phyloP scores from a whole-genome alignment of 1,139 yeast species.

The Yamadazyma conglobata region DNA sequence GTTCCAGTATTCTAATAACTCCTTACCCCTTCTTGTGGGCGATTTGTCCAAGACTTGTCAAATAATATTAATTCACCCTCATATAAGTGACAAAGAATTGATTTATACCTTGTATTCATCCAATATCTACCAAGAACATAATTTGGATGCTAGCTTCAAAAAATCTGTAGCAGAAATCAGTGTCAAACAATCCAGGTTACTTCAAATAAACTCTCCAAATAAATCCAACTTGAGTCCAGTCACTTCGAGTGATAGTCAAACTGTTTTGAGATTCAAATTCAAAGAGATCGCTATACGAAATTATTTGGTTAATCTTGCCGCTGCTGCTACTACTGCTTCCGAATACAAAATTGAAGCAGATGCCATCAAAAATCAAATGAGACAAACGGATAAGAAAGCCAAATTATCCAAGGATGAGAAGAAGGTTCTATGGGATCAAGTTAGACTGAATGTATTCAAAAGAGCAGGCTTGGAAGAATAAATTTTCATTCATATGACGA shows the following conservation, averaged over 20 bases:
- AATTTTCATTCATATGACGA: too few species aligned
- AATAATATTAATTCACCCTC: slow-evolving; percentile 39
- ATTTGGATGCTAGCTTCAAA: slow-evolving; percentile 42
- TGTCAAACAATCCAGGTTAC: slow-evolving; percentile 45
- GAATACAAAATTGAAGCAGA: slow-evolving; percentile 44
- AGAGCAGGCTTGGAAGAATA: slow-evolving; percentile 44
- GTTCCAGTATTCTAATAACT: slow-evolving; percentile 29
- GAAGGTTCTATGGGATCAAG: slow-evolving; percentile 47
- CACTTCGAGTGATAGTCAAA: slow-evolving; percentile 25
- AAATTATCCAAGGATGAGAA: slow-evolving; percentile 42
- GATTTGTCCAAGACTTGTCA: slow-evolving; percentile 43
- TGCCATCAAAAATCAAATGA: slow-evolving; percentile 27
- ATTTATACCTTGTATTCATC: slow-evolving; percentile 40
- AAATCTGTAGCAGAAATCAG: slow-evolving; percentile 51
- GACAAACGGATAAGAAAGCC: slow-evolving; percentile 25
- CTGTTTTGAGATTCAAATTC: slow-evolving; percentile 33
- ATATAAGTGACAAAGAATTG: slow-evolving; percentile 43
- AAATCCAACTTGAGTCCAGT: slow-evolving; percentile 23
- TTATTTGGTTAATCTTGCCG: slow-evolving; percentile 49
- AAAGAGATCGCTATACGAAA: slow-evolving; percentile 49
- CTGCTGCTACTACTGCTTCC: slow-evolving; percentile 54
- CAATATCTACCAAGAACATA: slow-evolving; percentile 47
- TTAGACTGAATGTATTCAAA: slow-evolving; percentile 45
- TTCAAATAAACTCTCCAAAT: slow-evolving; percentile 35
- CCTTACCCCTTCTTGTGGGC: slow-evolving; percentile 43